Percentiles rank a stretch among this genome's conserved stretches.
Conservation (phyloP, 2,329 filamentous ascomycete species). For the Neopestalotiopsis sp. region DNA sequence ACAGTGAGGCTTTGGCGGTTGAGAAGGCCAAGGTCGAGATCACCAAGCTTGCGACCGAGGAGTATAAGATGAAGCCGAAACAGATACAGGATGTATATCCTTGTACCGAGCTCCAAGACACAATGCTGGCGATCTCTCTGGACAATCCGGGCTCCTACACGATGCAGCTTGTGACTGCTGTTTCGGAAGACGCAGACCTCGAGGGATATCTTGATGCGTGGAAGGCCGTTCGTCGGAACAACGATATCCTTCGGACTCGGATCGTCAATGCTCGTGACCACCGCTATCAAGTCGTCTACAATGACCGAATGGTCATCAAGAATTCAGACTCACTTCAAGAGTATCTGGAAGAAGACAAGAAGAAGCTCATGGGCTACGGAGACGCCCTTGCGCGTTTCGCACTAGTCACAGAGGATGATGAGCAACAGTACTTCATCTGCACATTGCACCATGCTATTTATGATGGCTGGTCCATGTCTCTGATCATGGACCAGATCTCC, state of each 20-base stretch:
- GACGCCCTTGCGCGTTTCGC: conserved; percentile 15
- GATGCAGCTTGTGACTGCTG: conserved; percentile 15
- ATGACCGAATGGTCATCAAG: conserved; percentile 17
- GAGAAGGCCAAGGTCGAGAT: conserved; percentile 7
- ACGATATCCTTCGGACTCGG: conserved; percentile 14
- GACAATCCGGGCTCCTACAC: conserved; percentile 8
- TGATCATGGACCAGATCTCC: conserved; percentile 9
- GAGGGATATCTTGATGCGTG: conserved; percentile 14
- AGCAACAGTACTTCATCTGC: conserved; percentile 13
- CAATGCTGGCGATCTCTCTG: conserved; percentile 9
- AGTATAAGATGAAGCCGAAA: conserved; percentile 14
- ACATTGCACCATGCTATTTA: conserved; percentile 84
- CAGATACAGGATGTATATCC: conserved; percentile 17
- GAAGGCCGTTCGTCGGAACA: conserved; percentile 14
- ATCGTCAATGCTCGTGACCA: conserved; percentile 8
- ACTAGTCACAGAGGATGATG: conserved; percentile 12
- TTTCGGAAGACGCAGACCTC: conserved; percentile 15
- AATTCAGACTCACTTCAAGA: conserved; percentile 11
- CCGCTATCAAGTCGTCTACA: conserved; percentile 16
- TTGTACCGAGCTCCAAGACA: conserved; percentile 17
- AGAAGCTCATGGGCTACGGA: conserved; percentile 12
- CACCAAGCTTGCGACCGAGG: conserved; percentile 6
- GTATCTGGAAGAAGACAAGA: conserved; percentile 12
- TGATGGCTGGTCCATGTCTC: conserved; percentile 73
- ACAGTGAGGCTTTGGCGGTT: neutral